Conservation (phyloP, 2,329 filamentous ascomycete genomes). For the Colletotrichum sp. region DNA sequence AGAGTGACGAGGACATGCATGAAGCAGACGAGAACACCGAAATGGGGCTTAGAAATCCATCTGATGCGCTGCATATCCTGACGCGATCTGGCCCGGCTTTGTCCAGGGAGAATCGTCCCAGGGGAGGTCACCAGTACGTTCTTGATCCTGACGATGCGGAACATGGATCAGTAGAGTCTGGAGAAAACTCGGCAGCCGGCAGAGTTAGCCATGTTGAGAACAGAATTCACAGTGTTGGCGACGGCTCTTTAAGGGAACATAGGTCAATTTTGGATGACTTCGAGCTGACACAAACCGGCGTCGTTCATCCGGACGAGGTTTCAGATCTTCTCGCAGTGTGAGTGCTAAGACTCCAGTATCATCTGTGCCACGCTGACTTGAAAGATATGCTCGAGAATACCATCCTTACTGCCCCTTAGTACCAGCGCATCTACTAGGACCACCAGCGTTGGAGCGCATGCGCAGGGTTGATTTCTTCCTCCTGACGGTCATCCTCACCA, state of each 20-base stretch:
- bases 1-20: neutral
- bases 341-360: accelerated
- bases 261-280: neutral
- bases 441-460: neutral
- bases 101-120: accelerated
- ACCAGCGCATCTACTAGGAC: accelerated
- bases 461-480: neutral
- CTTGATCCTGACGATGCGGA: neutral
- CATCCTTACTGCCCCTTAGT: neutral
- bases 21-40: neutral
- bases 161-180: accelerated
- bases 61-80: neutral
- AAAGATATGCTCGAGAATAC: neutral
- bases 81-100: neutral
- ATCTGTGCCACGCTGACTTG: accelerated
- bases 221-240: accelerated
- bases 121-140: neutral
- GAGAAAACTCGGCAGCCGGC: accelerated
- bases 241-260: neutral
- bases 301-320: accelerated
- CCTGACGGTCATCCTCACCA: neutral
- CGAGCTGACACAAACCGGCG: neutral
- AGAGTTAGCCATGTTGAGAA: neutral
- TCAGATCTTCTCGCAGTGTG: neutral
- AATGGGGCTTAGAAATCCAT: neutral